Conservation (phyloP, 208 protist genomes). For the Trypanosoma grayi region DNA sequence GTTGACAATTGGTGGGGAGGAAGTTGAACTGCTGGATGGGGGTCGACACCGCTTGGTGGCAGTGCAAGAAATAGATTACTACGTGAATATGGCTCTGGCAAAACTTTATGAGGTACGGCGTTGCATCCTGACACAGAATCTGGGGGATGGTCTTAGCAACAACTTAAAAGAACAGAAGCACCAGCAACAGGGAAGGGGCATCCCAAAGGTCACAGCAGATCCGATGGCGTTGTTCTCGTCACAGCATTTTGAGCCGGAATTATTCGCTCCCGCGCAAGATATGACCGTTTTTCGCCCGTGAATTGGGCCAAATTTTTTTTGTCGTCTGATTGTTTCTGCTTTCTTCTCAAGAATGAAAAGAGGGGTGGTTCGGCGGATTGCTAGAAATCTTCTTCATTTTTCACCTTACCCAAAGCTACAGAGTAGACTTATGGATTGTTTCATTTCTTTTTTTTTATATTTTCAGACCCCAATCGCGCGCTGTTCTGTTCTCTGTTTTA, state of each 20-base stretch:
- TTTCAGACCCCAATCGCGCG: too few species aligned
- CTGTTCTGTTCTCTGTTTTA: too few species aligned
- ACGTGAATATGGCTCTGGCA: constrained; percentile 9
- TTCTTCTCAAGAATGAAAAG: background rate
- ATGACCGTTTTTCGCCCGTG: background rate
- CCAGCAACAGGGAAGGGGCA: background rate
- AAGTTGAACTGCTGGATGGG: constrained; percentile 7
- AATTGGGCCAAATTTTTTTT: too few species aligned
- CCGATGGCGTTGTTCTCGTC: background rate
- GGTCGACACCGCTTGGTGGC: constrained; percentile 5
- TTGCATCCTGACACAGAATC: constrained; percentile 3
- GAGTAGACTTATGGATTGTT: too few species aligned
- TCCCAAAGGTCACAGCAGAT: background rate
- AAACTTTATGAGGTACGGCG: constrained; percentile 10
- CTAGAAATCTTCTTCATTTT: too few species aligned
- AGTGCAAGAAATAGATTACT: constrained; percentile 11
- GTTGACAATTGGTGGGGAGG: background rate
- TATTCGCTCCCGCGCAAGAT: background rate
- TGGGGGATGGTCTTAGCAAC: background rate
- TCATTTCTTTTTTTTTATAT: too few species aligned
- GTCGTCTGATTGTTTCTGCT: too few species aligned
- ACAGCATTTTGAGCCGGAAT: background rate
- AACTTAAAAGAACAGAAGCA: background rate
- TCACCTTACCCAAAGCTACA: too few species aligned
- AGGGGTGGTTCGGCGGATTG: too few species aligned